Conservation (phyloP, 2,329 filamentous ascomycete genomes). For the Chaetomium olivaceum region DNA sequence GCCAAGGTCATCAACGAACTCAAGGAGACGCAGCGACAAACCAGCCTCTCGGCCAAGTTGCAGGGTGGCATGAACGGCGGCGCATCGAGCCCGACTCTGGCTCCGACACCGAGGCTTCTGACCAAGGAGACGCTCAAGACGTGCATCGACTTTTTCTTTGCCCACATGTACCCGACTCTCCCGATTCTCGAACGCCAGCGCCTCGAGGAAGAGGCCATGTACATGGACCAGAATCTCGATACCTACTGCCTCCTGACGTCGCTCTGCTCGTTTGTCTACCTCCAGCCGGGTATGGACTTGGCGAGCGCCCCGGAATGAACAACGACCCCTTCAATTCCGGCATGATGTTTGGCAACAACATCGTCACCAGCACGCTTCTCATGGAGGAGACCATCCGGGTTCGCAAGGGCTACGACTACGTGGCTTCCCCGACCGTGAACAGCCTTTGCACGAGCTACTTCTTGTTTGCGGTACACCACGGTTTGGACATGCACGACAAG, state of each 20-base stretch:
- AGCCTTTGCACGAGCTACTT: constrained; percentile 75
- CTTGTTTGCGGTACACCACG: constrained; percentile 71
- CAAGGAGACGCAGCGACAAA: constrained; percentile 67
- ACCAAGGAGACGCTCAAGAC: constrained; percentile 64
- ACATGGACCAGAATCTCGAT: constrained; percentile 63
- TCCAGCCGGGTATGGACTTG: constrained; percentile 67
- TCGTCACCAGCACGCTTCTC: constrained; percentile 65
- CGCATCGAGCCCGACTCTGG: constrained; percentile 48
- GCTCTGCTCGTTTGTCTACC: constrained; percentile 67
- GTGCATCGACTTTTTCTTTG: constrained; percentile 68
- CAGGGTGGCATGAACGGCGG: constrained; percentile 57
- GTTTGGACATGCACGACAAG: constrained; percentile 70
- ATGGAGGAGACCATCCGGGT: constrained; percentile 68
- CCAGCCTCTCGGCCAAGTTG: constrained; percentile 62
- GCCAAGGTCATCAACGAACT: constrained; percentile 76
- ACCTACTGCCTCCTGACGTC: constrained; percentile 65
- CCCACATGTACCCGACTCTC: constrained; percentile 64
- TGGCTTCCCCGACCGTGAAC: constrained; percentile 57
- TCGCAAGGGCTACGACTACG: constrained; percentile 62
- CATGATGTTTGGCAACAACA: constrained; percentile 58
- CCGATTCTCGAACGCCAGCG: constrained; percentile 62
- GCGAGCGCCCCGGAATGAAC: constrained; percentile 40
- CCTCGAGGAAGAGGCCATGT: constrained; percentile 59
- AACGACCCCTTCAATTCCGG: constrained; percentile 58
- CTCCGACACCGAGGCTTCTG: constrained; percentile 61